Evolutionary conservation across 2,329 filamentous ascomycete species (phyloP), one percentile per base, ranked within the genome.

Genomic region (Fusarium sp.): DNA sequence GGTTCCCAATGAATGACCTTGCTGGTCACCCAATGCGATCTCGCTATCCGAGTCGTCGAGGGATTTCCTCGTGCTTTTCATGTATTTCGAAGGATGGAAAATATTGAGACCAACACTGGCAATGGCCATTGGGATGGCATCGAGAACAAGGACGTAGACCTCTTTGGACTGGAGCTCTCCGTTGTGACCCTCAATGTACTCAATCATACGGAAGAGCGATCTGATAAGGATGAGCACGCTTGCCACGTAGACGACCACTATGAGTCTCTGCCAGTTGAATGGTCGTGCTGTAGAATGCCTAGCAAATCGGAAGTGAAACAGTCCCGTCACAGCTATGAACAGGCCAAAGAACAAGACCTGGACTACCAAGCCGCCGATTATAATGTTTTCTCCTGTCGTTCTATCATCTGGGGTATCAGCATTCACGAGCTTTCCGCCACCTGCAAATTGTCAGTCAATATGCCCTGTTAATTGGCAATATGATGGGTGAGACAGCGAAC

Each of bases 61-160:
- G 22, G 22, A 22, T 22, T 22, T 22, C 22, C 22, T 22, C 22
- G 22, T 22, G 22, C 22, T 22, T 22, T 22, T 22, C 22, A 22
- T 22, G 22, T 46, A 56, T 14, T 33, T 62, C 7, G 58, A 62
- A 22, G 58, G 58, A 15, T 62, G 58, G 22, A 56, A 27, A 3
- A 46, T 1, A 35, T 56, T 18, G 5, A 62, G 33, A 10, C 50
- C 35, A 15, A 56, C 27, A 4, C 15, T 56, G 9, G 27, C 33
- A 20, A 62, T 38, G 11, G 41, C n/a, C 58, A 62, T 62, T 5
- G 47, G 50, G 18, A 62, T 12, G 3, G 58, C 50, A 27, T 62
- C 58, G 1, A 62, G 42, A 5, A 29, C 41, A 15, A 39, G 39
- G 2, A 62, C 5, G 10, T 62, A 56, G 5, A 56, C 27, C 27